These are phyloP conservation scores for Leccinum subrobustum DNA, from an alignment of 1,284 basidiomycete genomes.

Conservation along the genomic window DNA sequence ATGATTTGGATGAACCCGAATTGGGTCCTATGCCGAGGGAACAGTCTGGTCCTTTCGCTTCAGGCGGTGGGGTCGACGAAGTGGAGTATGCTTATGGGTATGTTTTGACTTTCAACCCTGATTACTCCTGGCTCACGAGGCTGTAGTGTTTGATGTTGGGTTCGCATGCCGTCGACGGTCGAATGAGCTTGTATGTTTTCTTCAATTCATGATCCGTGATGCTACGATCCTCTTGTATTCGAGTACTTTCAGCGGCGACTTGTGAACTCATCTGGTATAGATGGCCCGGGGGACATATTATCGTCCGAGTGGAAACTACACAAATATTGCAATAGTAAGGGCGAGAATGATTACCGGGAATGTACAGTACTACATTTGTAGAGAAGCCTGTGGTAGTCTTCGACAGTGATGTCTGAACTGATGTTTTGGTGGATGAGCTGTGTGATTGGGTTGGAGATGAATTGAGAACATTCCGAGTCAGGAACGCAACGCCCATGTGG, in stretches of 20 bases:
- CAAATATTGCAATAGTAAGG: neutral
- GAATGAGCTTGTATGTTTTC: neutral
- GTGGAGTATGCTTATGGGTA: constrained; percentile 85
- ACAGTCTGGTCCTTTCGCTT: constrained; percentile 66
- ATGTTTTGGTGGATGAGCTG: neutral
- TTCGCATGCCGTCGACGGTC: neutral
- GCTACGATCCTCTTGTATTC: neutral
- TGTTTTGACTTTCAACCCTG: constrained; percentile 30
- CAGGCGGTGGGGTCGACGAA: constrained; percentile 80
- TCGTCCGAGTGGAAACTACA: neutral
- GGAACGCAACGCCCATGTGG: neutral
- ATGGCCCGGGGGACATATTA: neutral
- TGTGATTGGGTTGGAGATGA: neutral
- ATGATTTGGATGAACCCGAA: constrained; percentile 62
- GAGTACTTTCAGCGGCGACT: neutral
- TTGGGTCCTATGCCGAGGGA: constrained; percentile 78
- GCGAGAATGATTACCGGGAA: neutral
- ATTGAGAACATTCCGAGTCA: neutral
- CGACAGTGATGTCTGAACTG: neutral
- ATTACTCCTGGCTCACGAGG: constrained; percentile 14
- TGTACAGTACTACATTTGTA: neutral
- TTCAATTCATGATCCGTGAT: neutral
- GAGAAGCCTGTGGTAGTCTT: neutral
- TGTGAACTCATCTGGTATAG: neutral
- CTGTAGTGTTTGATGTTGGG: constrained; percentile 25